These are phyloP conservation scores for Coccomyxa sp. DNA, from an alignment of 139 green algal species.

Conservation along the genomic window DNA sequence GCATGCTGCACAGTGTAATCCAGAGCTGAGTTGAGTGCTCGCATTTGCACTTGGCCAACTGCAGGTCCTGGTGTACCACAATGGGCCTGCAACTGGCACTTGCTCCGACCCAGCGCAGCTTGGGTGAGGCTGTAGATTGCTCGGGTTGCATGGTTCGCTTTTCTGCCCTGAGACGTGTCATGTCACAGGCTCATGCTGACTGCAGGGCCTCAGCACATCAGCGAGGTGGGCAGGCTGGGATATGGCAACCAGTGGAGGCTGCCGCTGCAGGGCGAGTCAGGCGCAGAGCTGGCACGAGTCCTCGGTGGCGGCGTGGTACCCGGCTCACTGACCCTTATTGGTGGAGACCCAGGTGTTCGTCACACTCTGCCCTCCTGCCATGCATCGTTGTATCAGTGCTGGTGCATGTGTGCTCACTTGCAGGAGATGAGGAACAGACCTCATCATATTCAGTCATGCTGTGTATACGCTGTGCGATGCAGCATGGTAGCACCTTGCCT, in stretches of 20 bases:
- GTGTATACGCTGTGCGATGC: too few relatives aligned
- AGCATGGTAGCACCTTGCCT: too few relatives aligned
- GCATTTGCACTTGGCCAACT: neutral
- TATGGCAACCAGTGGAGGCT: conserved; percentile 38
- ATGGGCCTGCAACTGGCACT: neutral
- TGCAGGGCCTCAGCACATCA: conserved; percentile 41
- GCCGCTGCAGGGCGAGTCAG: conserved; percentile 36
- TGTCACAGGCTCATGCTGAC: too few relatives aligned
- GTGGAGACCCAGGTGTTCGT: conserved; percentile 86
- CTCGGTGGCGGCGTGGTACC: conserved; percentile 90
- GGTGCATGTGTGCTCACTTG: too few relatives aligned
- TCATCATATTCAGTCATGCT: neutral
- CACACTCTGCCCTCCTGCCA: neutral
- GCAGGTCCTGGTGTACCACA: neutral
- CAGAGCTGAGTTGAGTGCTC: neutral
- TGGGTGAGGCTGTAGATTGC: neutral
- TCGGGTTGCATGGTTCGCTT: neutral
- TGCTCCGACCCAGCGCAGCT: neutral
- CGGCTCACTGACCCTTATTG: conserved; percentile 84
- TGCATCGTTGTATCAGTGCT: too few relatives aligned
- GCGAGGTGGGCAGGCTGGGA: conserved; percentile 21
- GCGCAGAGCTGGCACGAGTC: conserved; percentile 73
- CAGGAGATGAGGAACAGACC: too few relatives aligned
- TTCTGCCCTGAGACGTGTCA: neutral
- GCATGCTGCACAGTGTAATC: neutral